These are phyloP conservation scores for Lipomyces kockii DNA, from an alignment of 805 yeast species.

Conservation along the genomic window DNA sequence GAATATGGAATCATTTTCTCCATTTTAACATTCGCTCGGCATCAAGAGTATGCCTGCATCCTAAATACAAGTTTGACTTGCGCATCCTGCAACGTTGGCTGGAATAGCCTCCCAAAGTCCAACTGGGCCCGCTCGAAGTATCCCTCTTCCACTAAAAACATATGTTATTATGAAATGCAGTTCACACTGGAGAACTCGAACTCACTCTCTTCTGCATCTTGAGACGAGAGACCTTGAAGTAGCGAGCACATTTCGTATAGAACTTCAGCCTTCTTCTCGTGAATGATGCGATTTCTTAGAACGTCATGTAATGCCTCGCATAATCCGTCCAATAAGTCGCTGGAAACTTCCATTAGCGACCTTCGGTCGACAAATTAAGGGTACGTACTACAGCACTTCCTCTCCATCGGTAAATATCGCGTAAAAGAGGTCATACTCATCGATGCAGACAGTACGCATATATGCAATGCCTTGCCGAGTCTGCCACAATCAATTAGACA, in stretches of 20 bases:
- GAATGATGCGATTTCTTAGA: constrained; percentile 66
- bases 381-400: constrained; percentile 47
- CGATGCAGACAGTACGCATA: constrained; percentile 62
- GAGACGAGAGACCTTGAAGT: constrained; percentile 49
- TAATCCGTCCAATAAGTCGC: constrained; percentile 62
- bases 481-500: constrained; percentile 5
- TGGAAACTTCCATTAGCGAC: constrained; percentile 10
- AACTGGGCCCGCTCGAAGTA: constrained; percentile 42
- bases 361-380: neutral
- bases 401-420: constrained; percentile 54
- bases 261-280: constrained; percentile 68
- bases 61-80: constrained; percentile 82
- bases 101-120: constrained; percentile 64
- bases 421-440: constrained; percentile 64
- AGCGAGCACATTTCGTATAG: constrained; percentile 78
- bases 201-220: constrained; percentile 38
- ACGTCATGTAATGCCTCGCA: constrained; percentile 80
- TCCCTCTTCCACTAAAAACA: constrained; percentile 19
- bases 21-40: neutral
- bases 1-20: too few relatives aligned
- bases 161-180: neutral
- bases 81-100: constrained; percentile 73
- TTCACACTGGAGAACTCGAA: neutral
- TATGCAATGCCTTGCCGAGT: constrained; percentile 66
- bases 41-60: constrained; percentile 60